Conservation (phyloP, 345 rosid genomes). For the Eutrema yunnanense region DNA sequence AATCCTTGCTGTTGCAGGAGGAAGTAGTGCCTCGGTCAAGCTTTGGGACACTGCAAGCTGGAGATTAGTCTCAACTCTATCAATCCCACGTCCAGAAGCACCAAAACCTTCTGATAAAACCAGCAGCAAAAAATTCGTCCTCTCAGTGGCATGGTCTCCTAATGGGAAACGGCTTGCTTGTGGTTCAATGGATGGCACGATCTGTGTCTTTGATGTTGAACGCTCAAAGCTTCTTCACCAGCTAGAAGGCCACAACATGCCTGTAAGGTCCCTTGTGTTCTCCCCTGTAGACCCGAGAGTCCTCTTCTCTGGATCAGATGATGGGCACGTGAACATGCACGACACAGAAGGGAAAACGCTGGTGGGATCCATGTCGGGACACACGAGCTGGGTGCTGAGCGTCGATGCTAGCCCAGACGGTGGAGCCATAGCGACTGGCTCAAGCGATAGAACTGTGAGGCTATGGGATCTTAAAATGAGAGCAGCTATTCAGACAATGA, state of each 20-base stretch:
- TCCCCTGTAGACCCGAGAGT: conserved; percentile 69
- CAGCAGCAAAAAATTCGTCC: conserved; percentile 83
- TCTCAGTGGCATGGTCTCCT: conserved; percentile 87
- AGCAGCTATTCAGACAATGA: conserved; percentile 91
- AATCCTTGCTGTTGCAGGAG: conserved; percentile 94
- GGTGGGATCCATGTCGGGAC: conserved; percentile 80
- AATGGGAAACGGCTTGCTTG: conserved; percentile 84
- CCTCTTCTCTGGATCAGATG: conserved; percentile 85
- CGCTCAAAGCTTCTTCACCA: conserved; percentile 82
- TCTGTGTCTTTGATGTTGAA: conserved; percentile 73
- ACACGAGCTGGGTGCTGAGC: conserved; percentile 88
- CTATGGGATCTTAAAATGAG: conserved; percentile 96
- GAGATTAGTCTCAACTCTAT: conserved; percentile 60
- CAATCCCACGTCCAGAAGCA: conserved; percentile 82
- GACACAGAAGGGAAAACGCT: conserved; percentile 81
- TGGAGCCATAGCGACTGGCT: conserved; percentile 78
- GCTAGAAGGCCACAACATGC: conserved; percentile 89
- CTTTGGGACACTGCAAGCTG: conserved; percentile 97
- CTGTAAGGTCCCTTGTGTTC: conserved; percentile 82
- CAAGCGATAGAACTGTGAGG: conserved; percentile 88
- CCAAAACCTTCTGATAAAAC: conserved; percentile 75
- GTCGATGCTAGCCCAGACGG: conserved; percentile 95
- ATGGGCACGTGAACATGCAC: conserved; percentile 82
- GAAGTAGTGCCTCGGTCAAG: conserved; percentile 91
- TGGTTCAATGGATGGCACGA: conserved; percentile 92